Percentiles rank a stretch among this genome's conserved stretches.
phyloP scores from a whole-genome alignment of 2,329 filamentous ascomycete species.

The Byssothecium circinans region DNA sequence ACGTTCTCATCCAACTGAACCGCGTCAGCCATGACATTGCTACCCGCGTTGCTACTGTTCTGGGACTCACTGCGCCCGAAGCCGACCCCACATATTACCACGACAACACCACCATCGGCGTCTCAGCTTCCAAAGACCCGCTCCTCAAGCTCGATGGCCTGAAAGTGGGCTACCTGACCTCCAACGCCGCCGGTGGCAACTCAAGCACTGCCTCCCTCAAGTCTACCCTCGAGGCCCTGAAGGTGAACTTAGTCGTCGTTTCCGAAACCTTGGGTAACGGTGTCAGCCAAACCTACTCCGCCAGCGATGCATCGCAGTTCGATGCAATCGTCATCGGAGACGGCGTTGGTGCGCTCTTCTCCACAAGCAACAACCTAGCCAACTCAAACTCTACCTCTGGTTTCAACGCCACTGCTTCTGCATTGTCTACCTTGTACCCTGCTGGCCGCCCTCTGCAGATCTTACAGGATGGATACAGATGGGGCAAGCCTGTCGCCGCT shows the following conservation, averaged over 20 bases:
- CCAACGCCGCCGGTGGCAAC: conserved; percentile 44
- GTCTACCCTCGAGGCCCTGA: conserved; percentile 51
- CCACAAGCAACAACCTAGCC: conserved; percentile 22
- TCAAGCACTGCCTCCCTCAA: conserved; percentile 60
- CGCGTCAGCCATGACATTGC: conserved; percentile 68
- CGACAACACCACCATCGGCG: conserved; percentile 63
- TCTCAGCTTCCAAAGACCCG: conserved; percentile 61
- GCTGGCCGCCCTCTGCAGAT: conserved; percentile 65
- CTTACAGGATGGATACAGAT: conserved; percentile 63
- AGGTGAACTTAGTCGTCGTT: conserved; percentile 62
- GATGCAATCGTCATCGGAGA: conserved; percentile 64
- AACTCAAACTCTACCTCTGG: conserved; percentile 31
- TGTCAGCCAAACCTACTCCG: conserved; percentile 66
- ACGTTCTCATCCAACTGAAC: conserved; percentile 70
- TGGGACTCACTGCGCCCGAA: conserved; percentile 61
- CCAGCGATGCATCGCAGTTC: conserved; percentile 63
- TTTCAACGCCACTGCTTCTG: conserved; percentile 14
- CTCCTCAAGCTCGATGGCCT: conserved; percentile 65
- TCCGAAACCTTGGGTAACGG: conserved; percentile 58
- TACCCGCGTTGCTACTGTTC: conserved; percentile 61
- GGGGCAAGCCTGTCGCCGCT: conserved; percentile 69
- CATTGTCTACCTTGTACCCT: conserved; percentile 61
- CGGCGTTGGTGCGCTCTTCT: conserved; percentile 61
- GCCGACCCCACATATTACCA: conserved; percentile 69
- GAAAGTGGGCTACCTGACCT: conserved; percentile 65